A percentile compares a stretch with the other conserved stretches of the same genome.
These are phyloP conservation scores for Begonia loranthoides DNA, from an alignment of 306 rosid species.

Conservation along the genomic window DNA sequence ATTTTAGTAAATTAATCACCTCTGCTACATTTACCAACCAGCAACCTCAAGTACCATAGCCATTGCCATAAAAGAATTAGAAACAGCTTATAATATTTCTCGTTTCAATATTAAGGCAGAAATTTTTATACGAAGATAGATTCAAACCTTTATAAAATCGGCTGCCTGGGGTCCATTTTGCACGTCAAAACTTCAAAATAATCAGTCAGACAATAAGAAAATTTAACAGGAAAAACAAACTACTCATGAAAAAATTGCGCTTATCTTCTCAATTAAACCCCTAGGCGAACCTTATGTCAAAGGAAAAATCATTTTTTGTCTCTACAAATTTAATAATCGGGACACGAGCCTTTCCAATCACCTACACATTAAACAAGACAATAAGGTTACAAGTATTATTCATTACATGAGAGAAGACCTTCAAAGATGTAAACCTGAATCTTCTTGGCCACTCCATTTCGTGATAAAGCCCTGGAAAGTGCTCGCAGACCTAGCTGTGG, in stretches of 20 bases:
- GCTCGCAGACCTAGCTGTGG: constrained; percentile 83
- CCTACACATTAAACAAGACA: constrained; percentile 33
- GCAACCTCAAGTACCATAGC: too few species aligned
- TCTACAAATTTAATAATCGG: constrained; percentile 89
- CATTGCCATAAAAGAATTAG: too few species aligned
- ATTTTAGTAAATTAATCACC: too few species aligned
- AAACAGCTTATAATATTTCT: too few species aligned
- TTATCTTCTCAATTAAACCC: constrained; percentile 1
- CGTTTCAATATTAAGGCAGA: not conserved
- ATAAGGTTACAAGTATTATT: not conserved
- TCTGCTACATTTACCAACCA: too few species aligned
- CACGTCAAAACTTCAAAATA: constrained; percentile 60
- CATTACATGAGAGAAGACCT: not conserved
- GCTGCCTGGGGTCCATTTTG: constrained; percentile 92
- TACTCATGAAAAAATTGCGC: not conserved
- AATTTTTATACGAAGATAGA: constrained; percentile 1
- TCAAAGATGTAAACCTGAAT: constrained; percentile 45
- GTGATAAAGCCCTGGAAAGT: constrained; percentile 85
- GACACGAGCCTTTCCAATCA: constrained; percentile 90
- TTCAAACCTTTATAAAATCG: constrained; percentile 72
- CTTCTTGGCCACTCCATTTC: constrained; percentile 64
- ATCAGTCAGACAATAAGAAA: constrained; percentile 4
- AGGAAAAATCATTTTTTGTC: constrained; percentile 63
- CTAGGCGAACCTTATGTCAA: constrained; percentile 65
- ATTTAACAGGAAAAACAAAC: not conserved